phyloP scores from a whole-genome alignment of 495 filamentous ascomycete genomes.

The Neurospora sp. region DNA sequence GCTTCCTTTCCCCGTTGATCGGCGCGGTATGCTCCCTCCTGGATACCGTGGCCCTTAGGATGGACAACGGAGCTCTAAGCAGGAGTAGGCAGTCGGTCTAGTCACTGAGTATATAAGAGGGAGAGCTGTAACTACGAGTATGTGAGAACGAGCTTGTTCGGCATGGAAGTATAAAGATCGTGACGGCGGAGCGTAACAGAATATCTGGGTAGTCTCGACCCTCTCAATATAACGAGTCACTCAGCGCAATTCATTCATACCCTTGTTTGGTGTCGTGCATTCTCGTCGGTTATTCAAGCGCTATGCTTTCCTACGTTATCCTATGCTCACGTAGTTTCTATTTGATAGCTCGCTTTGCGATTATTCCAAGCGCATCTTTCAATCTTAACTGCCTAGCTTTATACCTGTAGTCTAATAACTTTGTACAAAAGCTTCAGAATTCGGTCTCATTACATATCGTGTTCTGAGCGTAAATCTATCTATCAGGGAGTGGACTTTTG shows the following conservation, averaged over 20 bases:
- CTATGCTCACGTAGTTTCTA: background rate
- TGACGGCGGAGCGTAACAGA: background rate
- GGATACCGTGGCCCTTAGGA: conserved; percentile 3
- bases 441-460: background rate
- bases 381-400: background rate
- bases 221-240: background rate
- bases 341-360: background rate
- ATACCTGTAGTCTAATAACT: background rate
- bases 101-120: background rate
- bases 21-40: conserved; percentile 9
- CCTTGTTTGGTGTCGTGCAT: background rate
- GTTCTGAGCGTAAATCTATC: background rate
- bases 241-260: background rate
- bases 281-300: background rate
- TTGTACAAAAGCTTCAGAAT: background rate
- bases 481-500: background rate
- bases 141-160: background rate
- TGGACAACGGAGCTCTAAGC: background rate
- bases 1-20: conserved; percentile 5
- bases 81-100: background rate
- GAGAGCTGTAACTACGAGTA: background rate
- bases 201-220: background rate
- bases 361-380: background rate
- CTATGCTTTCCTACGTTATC: background rate
- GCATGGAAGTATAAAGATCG: background rate